These are phyloP conservation scores for Mycena sanguinolenta DNA, from an alignment of 768 basidiomycete species.

Conservation along the genomic window DNA sequence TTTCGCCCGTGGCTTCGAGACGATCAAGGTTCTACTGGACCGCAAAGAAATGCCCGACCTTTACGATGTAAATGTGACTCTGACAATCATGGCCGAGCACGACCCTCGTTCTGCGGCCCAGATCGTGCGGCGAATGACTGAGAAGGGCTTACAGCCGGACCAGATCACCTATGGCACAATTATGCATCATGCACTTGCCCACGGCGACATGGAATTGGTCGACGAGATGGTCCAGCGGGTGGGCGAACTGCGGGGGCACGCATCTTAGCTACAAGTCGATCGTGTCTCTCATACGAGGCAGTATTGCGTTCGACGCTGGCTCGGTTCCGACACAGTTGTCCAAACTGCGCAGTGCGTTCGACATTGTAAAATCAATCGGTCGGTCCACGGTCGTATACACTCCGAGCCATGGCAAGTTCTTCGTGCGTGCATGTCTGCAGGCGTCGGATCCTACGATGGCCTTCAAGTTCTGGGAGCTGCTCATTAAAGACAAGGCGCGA, in stretches of 20 bases:
- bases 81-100: conserved; percentile 65
- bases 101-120: conserved; percentile 60
- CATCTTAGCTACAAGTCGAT: conserved; percentile 64
- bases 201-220: conserved; percentile 60
- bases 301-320: conserved; percentile 42
- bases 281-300: conserved; percentile 60
- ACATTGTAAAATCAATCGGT: conserved; percentile 55
- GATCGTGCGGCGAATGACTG: conserved; percentile 66
- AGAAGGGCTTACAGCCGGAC: conserved; percentile 63
- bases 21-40: conserved; percentile 59
- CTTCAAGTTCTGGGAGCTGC: conserved; percentile 69
- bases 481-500: conserved; percentile 59
- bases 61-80: conserved; percentile 74
- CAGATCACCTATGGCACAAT: conserved; percentile 71
- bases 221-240: conserved; percentile 56
- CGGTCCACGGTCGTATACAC: conserved; percentile 54
- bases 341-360: conserved; percentile 58
- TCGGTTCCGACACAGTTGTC: conserved; percentile 41
- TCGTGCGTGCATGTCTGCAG: conserved; percentile 64
- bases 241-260: conserved; percentile 46
- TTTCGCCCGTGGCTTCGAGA: conserved; percentile 58
- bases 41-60: conserved; percentile 70
- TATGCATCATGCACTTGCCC: conserved; percentile 67
- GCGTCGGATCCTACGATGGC: conserved; percentile 65
- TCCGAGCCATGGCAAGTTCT: conserved; percentile 63